These are phyloP conservation scores for Ceraceosorus guamensis DNA, from an alignment of 1,284 basidiomycete species.

Conservation along the genomic window DNA sequence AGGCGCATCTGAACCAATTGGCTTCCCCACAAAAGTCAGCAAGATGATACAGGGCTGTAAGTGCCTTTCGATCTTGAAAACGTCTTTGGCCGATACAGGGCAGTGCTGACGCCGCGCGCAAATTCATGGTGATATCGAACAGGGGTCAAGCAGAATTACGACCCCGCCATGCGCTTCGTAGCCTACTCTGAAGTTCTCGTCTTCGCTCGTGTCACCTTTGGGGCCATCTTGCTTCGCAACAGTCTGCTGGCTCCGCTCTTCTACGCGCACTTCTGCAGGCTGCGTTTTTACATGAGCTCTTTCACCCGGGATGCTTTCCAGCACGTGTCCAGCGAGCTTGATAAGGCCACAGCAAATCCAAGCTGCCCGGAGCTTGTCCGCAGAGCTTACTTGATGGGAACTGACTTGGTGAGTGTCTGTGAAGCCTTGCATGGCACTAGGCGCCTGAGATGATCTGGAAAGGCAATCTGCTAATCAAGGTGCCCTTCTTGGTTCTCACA, in stretches of 20 bases:
- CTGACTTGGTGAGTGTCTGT: constrained; percentile 25
- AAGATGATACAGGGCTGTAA: constrained; percentile 41
- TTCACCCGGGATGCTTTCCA: constrained; percentile 46
- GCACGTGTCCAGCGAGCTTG: constrained; percentile 36
- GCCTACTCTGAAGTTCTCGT: constrained; percentile 47
- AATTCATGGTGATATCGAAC: constrained; percentile 18
- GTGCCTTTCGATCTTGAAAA: not conserved
- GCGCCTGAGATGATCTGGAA: not conserved
- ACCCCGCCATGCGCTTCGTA: constrained; percentile 49
- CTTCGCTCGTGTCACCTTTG: constrained; percentile 43
- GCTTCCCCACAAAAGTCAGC: constrained; percentile 21
- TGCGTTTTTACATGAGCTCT: constrained; percentile 47
- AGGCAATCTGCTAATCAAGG: not conserved
- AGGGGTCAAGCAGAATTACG: constrained; percentile 49
- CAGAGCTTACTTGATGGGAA: constrained; percentile 40
- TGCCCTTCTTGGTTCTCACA: not conserved
- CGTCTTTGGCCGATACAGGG: not conserved
- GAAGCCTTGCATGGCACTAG: not conserved
- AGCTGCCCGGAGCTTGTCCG: constrained; percentile 40
- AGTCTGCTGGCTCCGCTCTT: constrained; percentile 42
- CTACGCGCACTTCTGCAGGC: constrained; percentile 43
- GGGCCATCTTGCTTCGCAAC: constrained; percentile 43
- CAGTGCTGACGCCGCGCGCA: not conserved
- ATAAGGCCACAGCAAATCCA: constrained; percentile 32
- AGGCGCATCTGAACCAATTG: constrained; percentile 5